These are phyloP conservation scores for Sisymbrium altissimum DNA, from an alignment of 345 rosid genomes.

Conservation along the genomic window DNA sequence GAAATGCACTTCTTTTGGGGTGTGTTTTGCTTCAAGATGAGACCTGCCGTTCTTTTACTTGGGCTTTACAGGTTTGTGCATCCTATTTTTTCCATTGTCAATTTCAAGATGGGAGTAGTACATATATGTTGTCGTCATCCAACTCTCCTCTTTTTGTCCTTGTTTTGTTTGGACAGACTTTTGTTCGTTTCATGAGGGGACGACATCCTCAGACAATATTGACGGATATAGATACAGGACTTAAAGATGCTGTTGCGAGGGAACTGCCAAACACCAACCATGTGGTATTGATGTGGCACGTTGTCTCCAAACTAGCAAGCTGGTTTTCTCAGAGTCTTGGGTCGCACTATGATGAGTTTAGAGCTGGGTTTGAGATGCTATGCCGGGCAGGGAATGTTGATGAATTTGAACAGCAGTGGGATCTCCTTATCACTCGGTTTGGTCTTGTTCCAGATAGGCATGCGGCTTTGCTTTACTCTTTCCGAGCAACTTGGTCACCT, in stretches of 20 bases:
- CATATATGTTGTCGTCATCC: slow-evolving; percentile 30
- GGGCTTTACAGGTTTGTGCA: slow-evolving; percentile 98
- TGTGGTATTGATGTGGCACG: slow-evolving; percentile 60
- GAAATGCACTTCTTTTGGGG: slow-evolving; percentile 67
- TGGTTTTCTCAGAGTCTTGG: slow-evolving; percentile 81
- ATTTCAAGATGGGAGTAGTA: not conserved
- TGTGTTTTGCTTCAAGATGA: slow-evolving; percentile 87
- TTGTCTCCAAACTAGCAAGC: slow-evolving; percentile 73
- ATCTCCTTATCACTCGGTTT: slow-evolving; percentile 61
- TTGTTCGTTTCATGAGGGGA: slow-evolving; percentile 78
- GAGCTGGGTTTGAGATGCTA: slow-evolving; percentile 60
- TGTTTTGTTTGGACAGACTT: slow-evolving; percentile 71
- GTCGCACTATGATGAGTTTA: slow-evolving; percentile 67
- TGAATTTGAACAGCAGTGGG: slow-evolving; percentile 85
- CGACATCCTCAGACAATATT: slow-evolving; percentile 73
- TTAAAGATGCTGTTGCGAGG: slow-evolving; percentile 73
- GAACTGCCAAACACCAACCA: slow-evolving; percentile 80
- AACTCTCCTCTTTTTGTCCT: slow-evolving; percentile 29
- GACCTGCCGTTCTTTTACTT: slow-evolving; percentile 57
- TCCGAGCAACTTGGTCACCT: slow-evolving; percentile 63
- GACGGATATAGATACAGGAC: slow-evolving; percentile 76
- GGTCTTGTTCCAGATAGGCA: slow-evolving; percentile 82
- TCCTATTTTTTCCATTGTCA: slow-evolving; percentile 28
- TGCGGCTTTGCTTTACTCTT: slow-evolving; percentile 62
- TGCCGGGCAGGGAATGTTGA: slow-evolving; percentile 55